These are phyloP conservation scores for Rhizopus stolonifer DNA, from an alignment of 371 early-diverging fungal genomes.

Conservation along the genomic window DNA sequence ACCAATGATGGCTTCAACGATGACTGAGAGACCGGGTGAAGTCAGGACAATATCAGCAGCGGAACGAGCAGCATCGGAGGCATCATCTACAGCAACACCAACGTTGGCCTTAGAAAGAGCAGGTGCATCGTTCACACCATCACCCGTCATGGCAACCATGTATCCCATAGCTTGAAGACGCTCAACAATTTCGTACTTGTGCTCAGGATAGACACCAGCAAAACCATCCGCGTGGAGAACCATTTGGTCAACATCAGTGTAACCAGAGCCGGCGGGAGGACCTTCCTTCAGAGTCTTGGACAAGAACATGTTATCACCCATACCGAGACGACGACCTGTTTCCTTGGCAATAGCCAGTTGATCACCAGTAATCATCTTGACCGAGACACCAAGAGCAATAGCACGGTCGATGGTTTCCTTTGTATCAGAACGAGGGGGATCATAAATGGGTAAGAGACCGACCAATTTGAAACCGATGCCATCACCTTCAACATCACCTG, in stretches of 20 bases:
- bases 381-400: conserved; percentile 81
- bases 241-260: conserved; percentile 75
- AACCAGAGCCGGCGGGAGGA: conserved; percentile 68
- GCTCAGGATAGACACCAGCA: conserved; percentile 91
- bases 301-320: conserved; percentile 74
- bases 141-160: conserved; percentile 92
- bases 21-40: conserved; percentile 73
- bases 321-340: conserved; percentile 73
- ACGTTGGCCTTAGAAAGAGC: conserved; percentile 87
- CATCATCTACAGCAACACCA: conserved; percentile 81
- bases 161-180: conserved; percentile 81
- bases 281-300: conserved; percentile 74
- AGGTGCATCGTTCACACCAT: conserved; percentile 96
- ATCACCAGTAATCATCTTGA: conserved; percentile 96
- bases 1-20: conserved; percentile 65
- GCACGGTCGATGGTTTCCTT: conserved; percentile 84
- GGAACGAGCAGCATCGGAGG: conserved; percentile 74
- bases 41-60: conserved; percentile 78
- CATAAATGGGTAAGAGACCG: conserved; percentile 79
- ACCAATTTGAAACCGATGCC: conserved; percentile 55
- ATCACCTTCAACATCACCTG: conserved; percentile 36
- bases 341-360: conserved; percentile 90
- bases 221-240: conserved; percentile 82
- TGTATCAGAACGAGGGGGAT: conserved; percentile 84
- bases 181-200: conserved; percentile 91